Conservation (phyloP, 2,329 filamentous ascomycete species). For the Dactylellina cionopaga region DNA sequence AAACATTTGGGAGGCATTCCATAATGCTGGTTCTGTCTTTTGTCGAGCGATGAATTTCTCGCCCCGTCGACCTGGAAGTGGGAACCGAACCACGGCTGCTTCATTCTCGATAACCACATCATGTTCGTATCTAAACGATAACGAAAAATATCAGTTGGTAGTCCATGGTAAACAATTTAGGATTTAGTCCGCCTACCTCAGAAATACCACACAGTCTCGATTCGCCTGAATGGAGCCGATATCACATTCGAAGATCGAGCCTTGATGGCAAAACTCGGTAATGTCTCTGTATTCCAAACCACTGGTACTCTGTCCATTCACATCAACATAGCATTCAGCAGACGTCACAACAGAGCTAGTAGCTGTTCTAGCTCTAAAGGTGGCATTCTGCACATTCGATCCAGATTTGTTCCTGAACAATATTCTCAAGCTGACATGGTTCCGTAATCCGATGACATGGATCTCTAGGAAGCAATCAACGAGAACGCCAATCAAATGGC, state of each 20-base stretch:
- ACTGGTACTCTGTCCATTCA: slow-evolving; percentile 1
- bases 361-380: slow-evolving; percentile 41
- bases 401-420: slow-evolving; percentile 44
- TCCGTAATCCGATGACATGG: slow-evolving; percentile 34
- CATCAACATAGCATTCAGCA: slow-evolving; percentile 41
- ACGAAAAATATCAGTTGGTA: background rate
- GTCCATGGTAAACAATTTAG: background rate
- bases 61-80: slow-evolving; percentile 40
- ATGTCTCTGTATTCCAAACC: slow-evolving; percentile 33
- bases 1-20: slow-evolving; percentile 51
- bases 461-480: slow-evolving; percentile 44
- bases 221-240: slow-evolving; percentile 29
- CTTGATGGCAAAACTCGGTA: slow-evolving; percentile 27
- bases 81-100: slow-evolving; percentile 36
- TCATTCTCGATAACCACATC: slow-evolving; percentile 38
- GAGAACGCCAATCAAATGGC: slow-evolving; percentile 33
- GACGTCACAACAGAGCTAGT: slow-evolving; percentile 26
- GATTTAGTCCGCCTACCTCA: slow-evolving; percentile 13
- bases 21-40: slow-evolving; percentile 31
- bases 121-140: slow-evolving; percentile 39
- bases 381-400: slow-evolving; percentile 10
- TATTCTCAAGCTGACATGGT: slow-evolving; percentile 40
- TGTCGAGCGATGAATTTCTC: slow-evolving; percentile 47
- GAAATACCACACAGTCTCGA: slow-evolving; percentile 35
- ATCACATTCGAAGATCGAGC: slow-evolving; percentile 38